phyloP scores from a whole-genome alignment of 2,329 filamentous ascomycete genomes.

The Trichoderma sp. region DNA sequence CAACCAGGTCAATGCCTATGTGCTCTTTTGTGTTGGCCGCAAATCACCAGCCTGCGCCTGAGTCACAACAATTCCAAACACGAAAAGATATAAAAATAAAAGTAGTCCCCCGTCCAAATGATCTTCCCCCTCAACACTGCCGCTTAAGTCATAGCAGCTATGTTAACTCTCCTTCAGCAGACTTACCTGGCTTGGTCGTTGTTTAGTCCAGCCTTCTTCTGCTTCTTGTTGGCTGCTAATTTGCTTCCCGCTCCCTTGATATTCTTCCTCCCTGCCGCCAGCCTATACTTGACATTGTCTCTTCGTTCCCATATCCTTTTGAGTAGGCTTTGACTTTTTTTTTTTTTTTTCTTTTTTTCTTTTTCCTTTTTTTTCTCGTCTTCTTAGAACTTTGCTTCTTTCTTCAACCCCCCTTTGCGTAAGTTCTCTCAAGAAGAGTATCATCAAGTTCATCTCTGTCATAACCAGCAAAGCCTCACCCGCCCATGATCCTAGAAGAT shows the following conservation, averaged over 20 bases:
- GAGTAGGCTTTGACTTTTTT: not conserved
- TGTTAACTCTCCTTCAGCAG: not conserved
- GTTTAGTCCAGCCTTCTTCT: not conserved
- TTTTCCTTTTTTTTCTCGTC: not conserved
- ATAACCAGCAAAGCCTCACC: conserved; percentile 15
- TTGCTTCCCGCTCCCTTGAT: not conserved
- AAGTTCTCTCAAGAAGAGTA: conserved; percentile 10
- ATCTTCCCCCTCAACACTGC: conserved; percentile 12
- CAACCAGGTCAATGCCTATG: conserved; percentile 4
- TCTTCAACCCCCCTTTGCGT: not conserved
- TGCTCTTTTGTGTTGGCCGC: conserved; percentile 15
- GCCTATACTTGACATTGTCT: conserved; percentile 16
- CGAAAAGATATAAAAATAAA: not conserved
- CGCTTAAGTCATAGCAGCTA: not conserved
- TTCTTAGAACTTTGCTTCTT: not conserved
- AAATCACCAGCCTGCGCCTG: conserved; percentile 25
- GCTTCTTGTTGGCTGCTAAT: not conserved
- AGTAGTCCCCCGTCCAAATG: conserved; percentile 11
- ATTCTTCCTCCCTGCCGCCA: not conserved
- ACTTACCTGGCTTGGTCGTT: conserved; percentile 4
- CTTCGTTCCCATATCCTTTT: not conserved
- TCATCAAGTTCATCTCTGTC: conserved; percentile 25
- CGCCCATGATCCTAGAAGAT: conserved; percentile 1
- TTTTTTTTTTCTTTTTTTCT: not conserved
- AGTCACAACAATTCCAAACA: not conserved